Conservation (phyloP, 1,284 basidiomycete genomes). For the Austroboletus novae-zelandiae region DNA sequence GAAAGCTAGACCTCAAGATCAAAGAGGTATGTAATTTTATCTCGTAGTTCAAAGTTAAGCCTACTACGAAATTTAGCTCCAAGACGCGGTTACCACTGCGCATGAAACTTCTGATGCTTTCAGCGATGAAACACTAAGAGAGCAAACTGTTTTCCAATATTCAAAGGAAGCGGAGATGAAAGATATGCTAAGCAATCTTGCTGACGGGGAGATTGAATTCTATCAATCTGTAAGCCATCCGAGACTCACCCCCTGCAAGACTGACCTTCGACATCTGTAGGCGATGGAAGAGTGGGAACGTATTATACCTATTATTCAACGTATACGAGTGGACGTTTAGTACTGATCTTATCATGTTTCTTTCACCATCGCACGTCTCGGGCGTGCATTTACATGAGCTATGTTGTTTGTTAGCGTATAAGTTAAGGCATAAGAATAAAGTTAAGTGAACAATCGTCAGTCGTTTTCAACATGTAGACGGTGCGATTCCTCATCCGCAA, state of each 20-base stretch:
- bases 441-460: background rate
- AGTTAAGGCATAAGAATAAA: conserved; percentile 4
- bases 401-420: conserved; percentile 3
- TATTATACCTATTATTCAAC: conserved; percentile 83
- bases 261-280: conserved; percentile 35
- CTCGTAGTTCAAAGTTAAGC: background rate
- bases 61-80: conserved; percentile 54
- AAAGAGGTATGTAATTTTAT: conserved; percentile 69
- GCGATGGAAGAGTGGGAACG: conserved; percentile 93
- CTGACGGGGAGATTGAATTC: conserved; percentile 94
- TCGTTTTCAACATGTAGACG: background rate
- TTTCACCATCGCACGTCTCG: conserved; percentile 9
- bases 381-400: conserved; percentile 10
- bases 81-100: conserved; percentile 93
- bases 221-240: conserved; percentile 69
- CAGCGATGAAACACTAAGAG: conserved; percentile 88
- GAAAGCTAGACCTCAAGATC: conserved; percentile 89
- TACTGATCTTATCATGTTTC: conserved; percentile 21
- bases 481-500: conserved; percentile 3
- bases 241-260: background rate
- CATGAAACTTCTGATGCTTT: conserved; percentile 96
- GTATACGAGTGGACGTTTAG: conserved; percentile 83
- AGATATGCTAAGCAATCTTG: conserved; percentile 84
- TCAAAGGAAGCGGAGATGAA: conserved; percentile 96
- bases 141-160: conserved; percentile 87